These are phyloP conservation scores for Fusarium coffeatum DNA, from an alignment of 2,329 filamentous ascomycete species.

Conservation along the genomic window DNA sequence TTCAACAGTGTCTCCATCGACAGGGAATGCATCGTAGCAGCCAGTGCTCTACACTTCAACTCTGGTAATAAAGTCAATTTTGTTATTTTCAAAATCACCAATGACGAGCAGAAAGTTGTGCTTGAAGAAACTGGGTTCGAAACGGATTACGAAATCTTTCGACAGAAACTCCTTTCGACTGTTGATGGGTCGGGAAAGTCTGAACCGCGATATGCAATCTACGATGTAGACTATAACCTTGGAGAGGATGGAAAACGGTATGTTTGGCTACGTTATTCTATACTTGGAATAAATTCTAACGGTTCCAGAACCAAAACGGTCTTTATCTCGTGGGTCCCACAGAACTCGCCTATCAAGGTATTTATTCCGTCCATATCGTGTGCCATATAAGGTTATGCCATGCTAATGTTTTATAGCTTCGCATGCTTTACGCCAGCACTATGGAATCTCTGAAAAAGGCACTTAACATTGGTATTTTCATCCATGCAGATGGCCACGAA, in stretches of 20 bases:
- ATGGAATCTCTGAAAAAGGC: slow-evolving; percentile 38
- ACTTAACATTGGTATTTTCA: slow-evolving; percentile 27
- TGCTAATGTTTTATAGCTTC: slow-evolving; percentile 9
- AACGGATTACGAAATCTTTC: slow-evolving; percentile 29
- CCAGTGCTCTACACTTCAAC: slow-evolving; percentile 15
- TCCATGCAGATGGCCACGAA: slow-evolving; percentile 29
- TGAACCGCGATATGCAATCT: slow-evolving; percentile 33
- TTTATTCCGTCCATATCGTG: background rate
- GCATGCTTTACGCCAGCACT: slow-evolving; percentile 40
- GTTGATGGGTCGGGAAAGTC: slow-evolving; percentile 17
- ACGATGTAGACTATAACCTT: slow-evolving; percentile 36
- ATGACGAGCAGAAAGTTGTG: slow-evolving; percentile 22
- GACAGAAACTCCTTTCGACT: slow-evolving; percentile 20
- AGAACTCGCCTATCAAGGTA: slow-evolving; percentile 32
- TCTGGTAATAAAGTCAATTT: slow-evolving; percentile 26
- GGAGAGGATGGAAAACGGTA: slow-evolving; percentile 36
- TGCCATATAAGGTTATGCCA: rapidly evolving
- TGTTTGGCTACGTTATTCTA: rapidly evolving
- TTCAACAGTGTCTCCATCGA: slow-evolving; percentile 22
- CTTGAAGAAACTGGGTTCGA: slow-evolving; percentile 27
- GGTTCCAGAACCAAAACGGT: slow-evolving; percentile 24
- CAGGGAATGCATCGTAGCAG: slow-evolving; percentile 27
- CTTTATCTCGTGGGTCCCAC: slow-evolving; percentile 39
- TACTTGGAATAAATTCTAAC: background rate
- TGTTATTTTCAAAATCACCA: slow-evolving; percentile 33